Base-by-base conservation (phyloP, 768 basidiomycete species). In the Rhodotorula toruloides region DNA sequence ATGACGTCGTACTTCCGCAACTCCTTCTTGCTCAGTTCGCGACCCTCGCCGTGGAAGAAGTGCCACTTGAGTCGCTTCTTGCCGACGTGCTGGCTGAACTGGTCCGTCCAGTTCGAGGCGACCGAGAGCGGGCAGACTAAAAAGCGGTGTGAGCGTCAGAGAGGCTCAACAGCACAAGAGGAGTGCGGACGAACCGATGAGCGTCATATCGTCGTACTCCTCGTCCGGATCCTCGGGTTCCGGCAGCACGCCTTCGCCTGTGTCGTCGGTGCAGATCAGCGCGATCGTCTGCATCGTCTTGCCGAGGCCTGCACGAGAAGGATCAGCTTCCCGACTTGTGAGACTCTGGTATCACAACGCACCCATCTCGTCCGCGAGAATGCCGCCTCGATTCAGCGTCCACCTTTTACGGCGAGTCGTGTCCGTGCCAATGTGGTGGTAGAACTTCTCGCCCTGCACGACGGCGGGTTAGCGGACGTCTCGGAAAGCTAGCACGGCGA, bases 291-390 rank as follows among this genome's bases (percentile, higher is more conserved):
- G 91, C 47, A 96, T 79, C 0, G 93, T 96, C 81, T 94, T 96
- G 0, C 92, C 92, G 86, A 74, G 58, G 57, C 68, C 73, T 74
- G 58, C 32, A 27, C 31, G 43, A 54, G 46, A 31, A 32, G 16
- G 16, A 14, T 34, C 22, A 54, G 58, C 10, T 9, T 16, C 22
- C 44, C 34, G 37, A 36, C 29, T 29, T 29, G 36, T 34, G 32
- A 32, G 19, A 48, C 72, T 61, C 84, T 72, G 31, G 13, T 2
- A 17, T n/a, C n/a, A 43, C 31, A n/a, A 19, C 65, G 32, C 7
- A 60, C 86, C 91, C 92, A 96, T 96, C 46, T 89, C 88, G 77
- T 94, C 92, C 1, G 87, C 91, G 62, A 88, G 85, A 55, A 94
- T 79, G 4, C 89, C 91, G n/a, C 92, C 92, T 3, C 73, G 70